These are phyloP conservation scores for Monosporascus ibericus DNA, from an alignment of 2,329 filamentous ascomycete genomes.

Conservation along the genomic window DNA sequence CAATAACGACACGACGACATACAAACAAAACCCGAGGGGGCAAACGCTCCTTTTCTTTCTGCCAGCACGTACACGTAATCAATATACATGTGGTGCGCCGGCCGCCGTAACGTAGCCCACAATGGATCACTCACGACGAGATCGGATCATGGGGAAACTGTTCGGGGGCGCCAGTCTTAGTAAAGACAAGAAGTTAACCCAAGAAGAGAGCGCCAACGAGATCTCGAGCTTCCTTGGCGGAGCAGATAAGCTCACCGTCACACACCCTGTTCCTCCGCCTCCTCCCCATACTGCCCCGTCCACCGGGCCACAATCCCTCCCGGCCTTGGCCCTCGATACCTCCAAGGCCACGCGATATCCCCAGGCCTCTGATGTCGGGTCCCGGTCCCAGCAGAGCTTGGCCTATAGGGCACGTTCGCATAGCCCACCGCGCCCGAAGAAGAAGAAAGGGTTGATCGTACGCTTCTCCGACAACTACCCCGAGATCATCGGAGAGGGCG, in stretches of 20 bases:
- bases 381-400: slow-evolving; percentile 37
- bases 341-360: slow-evolving; percentile 49
- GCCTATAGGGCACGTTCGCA: slow-evolving; percentile 35
- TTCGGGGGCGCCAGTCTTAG: slow-evolving; percentile 40
- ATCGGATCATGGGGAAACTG: slow-evolving; percentile 58
- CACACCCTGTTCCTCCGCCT: slow-evolving; percentile 39
- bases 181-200: slow-evolving; percentile 27
- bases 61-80: too few species aligned
- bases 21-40: not conserved
- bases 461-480: slow-evolving; percentile 67
- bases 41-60: not conserved
- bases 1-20: not conserved
- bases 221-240: slow-evolving; percentile 55
- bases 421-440: slow-evolving; percentile 46
- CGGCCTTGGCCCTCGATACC: slow-evolving; percentile 48
- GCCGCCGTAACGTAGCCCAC: slow-evolving; percentile 2
- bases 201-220: slow-evolving; percentile 40
- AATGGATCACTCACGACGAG: slow-evolving; percentile 26
- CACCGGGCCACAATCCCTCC: slow-evolving; percentile 19
- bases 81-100: not conserved
- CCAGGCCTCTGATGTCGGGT: slow-evolving; percentile 43
- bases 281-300: slow-evolving; percentile 23
- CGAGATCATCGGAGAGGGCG: slow-evolving; percentile 83
- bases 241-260: slow-evolving; percentile 48
- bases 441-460: slow-evolving; percentile 59